Percentiles rank a stretch among this genome's conserved stretches.
Evolutionary conservation across 768 basidiomycete species (phyloP).

Genomic region (Sporobolomyces phaffii): DNA sequence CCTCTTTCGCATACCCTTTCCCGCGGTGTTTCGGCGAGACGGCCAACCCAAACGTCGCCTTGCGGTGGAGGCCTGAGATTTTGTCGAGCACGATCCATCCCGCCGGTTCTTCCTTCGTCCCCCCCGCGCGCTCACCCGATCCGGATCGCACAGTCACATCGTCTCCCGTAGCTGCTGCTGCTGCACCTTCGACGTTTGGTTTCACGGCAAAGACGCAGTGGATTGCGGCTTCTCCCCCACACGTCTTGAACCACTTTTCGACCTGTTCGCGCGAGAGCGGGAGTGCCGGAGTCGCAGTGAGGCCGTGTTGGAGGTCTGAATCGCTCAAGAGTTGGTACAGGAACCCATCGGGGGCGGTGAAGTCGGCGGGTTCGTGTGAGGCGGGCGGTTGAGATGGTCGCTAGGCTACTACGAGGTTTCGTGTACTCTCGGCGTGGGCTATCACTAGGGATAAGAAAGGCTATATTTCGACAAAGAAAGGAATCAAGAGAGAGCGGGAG

Average conservation of each 20-base stretch:
- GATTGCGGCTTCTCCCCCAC: not conserved
- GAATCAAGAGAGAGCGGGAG: too few relatives aligned
- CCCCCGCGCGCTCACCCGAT: too few relatives aligned
- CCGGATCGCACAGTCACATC: too few relatives aligned
- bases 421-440: too few relatives aligned
- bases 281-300: not conserved
- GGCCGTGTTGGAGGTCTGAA: not conserved
- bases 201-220: not conserved
- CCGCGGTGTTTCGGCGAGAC: not conserved
- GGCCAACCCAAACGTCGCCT: not conserved
- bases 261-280: not conserved
- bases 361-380: not conserved
- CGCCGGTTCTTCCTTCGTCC: too few relatives aligned
- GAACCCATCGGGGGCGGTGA: not conserved
- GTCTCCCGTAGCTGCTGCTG: not conserved
- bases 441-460: too few relatives aligned
- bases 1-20: conserved; percentile 21
- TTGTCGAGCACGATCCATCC: not conserved
- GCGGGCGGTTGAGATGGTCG: too few relatives aligned
- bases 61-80: not conserved
- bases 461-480: too few relatives aligned
- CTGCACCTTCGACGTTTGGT: too few relatives aligned
- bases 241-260: not conserved
- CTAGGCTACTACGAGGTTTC: too few relatives aligned
- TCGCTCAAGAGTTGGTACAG: not conserved